A percentile compares a stretch with the other conserved stretches of the same genome.
These are phyloP conservation scores for Achaetomiella virescens DNA, from an alignment of 495 filamentous ascomycete species.

Conservation along the genomic window DNA sequence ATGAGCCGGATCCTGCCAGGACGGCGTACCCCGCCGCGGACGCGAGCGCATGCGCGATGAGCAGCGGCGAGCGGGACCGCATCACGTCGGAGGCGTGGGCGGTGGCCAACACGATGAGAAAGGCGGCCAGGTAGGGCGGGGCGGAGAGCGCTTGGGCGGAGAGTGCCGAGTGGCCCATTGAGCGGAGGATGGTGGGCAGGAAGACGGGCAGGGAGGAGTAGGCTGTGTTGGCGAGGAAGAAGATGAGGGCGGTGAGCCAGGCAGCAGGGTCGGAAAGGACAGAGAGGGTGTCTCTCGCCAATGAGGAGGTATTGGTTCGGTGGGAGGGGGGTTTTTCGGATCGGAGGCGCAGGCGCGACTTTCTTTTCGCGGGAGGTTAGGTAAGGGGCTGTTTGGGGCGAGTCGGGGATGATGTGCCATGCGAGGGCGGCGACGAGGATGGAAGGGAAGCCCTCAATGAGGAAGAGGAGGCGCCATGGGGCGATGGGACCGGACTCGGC, in stretches of 20 bases:
- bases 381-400: conserved; percentile 60
- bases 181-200: conserved; percentile 70
- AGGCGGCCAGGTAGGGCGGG: conserved; percentile 72
- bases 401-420: conserved; percentile 69
- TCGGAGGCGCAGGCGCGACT: conserved; percentile 59
- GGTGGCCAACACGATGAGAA: conserved; percentile 62
- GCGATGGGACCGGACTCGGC: conserved; percentile 52
- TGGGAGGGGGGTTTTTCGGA: conserved; percentile 14
- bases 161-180: conserved; percentile 69
- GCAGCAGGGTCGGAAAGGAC: conserved; percentile 55
- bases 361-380: conserved; percentile 67
- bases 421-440: conserved; percentile 61
- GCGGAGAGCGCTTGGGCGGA: conserved; percentile 71
- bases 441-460: conserved; percentile 80
- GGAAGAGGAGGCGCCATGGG: conserved; percentile 77
- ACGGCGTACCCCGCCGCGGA: conserved; percentile 56
- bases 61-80: conserved; percentile 56
- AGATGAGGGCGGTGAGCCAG: conserved; percentile 60
- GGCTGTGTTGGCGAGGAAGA: conserved; percentile 54
- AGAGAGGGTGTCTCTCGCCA: conserved; percentile 26
- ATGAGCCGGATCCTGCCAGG: conserved; percentile 41
- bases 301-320: conserved; percentile 34
- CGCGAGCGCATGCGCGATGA: conserved; percentile 54
- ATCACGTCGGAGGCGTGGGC: conserved; percentile 62
- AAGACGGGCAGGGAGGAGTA: conserved; percentile 83